phyloP scores from a whole-genome alignment of 768 basidiomycete genomes.

The Boletus rubroflammeus region DNA sequence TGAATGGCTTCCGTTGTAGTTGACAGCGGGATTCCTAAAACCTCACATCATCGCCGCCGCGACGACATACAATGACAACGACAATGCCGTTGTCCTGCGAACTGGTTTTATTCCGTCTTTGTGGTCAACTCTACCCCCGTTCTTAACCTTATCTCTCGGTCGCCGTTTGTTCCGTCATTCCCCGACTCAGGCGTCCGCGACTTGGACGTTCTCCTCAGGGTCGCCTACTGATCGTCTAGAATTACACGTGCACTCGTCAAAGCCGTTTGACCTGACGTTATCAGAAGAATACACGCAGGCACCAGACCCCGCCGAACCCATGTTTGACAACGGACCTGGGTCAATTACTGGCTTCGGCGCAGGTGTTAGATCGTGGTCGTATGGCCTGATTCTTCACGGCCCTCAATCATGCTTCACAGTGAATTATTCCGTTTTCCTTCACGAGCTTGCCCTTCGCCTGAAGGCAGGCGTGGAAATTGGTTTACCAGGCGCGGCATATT shows the following conservation, averaged over 20 bases:
- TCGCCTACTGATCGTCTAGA: constrained; percentile 31
- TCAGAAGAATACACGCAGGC: constrained; percentile 22
- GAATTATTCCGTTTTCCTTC: constrained; percentile 49
- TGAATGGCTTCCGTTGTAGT: constrained; percentile 29
- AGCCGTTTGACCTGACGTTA: constrained; percentile 34
- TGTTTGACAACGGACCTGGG: constrained; percentile 35
- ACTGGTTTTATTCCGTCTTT: constrained; percentile 35
- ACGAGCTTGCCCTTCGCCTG: constrained; percentile 53
- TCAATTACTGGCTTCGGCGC: constrained; percentile 50
- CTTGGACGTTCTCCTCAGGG: constrained; percentile 27
- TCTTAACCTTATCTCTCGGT: constrained; percentile 41
- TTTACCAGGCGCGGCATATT: constrained; percentile 41
- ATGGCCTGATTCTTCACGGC: constrained; percentile 47
- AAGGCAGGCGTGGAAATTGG: constrained; percentile 50
- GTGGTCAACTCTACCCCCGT: constrained; percentile 34
- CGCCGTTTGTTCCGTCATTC: constrained; percentile 51
- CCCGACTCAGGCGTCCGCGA: constrained; percentile 44
- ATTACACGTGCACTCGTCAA: constrained; percentile 42
- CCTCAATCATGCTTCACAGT: constrained; percentile 46
- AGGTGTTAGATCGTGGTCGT: constrained; percentile 44
- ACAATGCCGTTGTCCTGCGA: constrained; percentile 43
- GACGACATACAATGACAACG: constrained; percentile 46
- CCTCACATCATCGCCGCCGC: constrained; percentile 42
- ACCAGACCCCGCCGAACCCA: constrained; percentile 22
- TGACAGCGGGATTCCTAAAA: constrained; percentile 38